phyloP scores from a whole-genome alignment of 1,139 yeast genomes.

The Pichia sp. region DNA sequence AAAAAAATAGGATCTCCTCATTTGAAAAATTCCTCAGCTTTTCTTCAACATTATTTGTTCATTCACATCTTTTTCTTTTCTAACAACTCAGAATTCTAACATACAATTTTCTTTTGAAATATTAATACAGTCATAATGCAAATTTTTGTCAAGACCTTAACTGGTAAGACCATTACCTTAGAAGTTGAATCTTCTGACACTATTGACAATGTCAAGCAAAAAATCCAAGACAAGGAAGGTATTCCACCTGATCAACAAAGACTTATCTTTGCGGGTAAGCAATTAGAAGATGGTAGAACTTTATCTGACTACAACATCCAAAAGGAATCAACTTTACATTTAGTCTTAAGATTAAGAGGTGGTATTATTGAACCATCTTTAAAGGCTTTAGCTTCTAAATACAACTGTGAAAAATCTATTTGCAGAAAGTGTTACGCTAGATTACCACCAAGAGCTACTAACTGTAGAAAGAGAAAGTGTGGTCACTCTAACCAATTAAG shows the following conservation, averaged over 20 bases:
- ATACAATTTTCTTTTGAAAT: slow-evolving; percentile 10
- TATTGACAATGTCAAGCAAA: slow-evolving; percentile 88
- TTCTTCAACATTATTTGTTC: neutral
- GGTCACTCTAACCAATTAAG: slow-evolving; percentile 99
- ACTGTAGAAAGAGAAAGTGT: slow-evolving; percentile 99
- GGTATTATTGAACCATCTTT: slow-evolving; percentile 99
- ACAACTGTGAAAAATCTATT: slow-evolving; percentile 98
- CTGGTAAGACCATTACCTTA: slow-evolving; percentile 88
- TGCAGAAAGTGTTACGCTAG: slow-evolving; percentile 99
- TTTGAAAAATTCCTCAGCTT: too few species aligned
- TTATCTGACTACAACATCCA: slow-evolving; percentile 92
- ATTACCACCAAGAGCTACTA: slow-evolving; percentile 99
- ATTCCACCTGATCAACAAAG: slow-evolving; percentile 95
- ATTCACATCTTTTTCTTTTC: neutral
- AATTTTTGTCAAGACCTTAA: slow-evolving; percentile 82
- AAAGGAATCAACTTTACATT: slow-evolving; percentile 85
- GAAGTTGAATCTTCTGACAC: slow-evolving; percentile 95
- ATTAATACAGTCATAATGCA: slow-evolving; percentile 39
- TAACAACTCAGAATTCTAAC: slow-evolving; percentile 8
- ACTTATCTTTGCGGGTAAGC: slow-evolving; percentile 90
- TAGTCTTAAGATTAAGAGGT: slow-evolving; percentile 89
- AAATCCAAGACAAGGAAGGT: slow-evolving; percentile 93
- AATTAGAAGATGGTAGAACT: slow-evolving; percentile 90
- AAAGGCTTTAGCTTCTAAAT: slow-evolving; percentile 98
- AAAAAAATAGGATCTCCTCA: too few species aligned